Evolutionary conservation across 345 rosid genomes (phyloP), one percentile per base, ranked within the genome.

Genomic region (Leavenworthia alabamica): DNA sequence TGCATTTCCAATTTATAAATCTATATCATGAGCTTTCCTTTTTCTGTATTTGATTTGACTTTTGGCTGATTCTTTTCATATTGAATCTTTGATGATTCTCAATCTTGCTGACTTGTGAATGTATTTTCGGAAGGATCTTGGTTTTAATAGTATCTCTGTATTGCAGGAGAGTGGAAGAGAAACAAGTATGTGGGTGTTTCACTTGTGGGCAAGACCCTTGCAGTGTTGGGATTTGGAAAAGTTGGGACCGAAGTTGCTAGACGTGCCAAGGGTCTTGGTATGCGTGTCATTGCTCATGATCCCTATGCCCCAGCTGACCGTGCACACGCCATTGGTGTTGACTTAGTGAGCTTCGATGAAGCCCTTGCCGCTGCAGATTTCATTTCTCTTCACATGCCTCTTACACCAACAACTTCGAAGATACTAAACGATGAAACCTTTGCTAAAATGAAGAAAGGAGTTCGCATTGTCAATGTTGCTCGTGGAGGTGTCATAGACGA

Each of bases 401-500:
- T 89, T 49, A 89, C 95, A 3, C 81, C 96, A 35, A 71, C 87
- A 8, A 86, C 96, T 0, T 56, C 77, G 0, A 89, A 86, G 83
- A 72, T 89, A 56, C 82, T 86, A 7, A 89, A 89, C 47, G 91
- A 86, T 7, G 89, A 84, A 17, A 89, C 82, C 28, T 86, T 89
- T 73, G 89, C 82, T 11, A 89, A 82, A 75, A 89, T 89, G 96
- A 89, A 89, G 83, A 86, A 86, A 62, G 94, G 96, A 27, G 91
- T 89, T 53, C 73, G 95, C 5, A 89, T 89, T 1, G 79, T 86
- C 52, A 89, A 89, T 73, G 96, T 89, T 65, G 95, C 96, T 62
- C 96, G 89, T 60, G 95, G 96, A 6, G 94, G 96, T 31, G 96
- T 89, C 48, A 89, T 89, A 44, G 96, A 89, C 50, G 96, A 89